phyloP scores from a whole-genome alignment of 78 protist species.

The Dictyostelium purpureum region DNA sequence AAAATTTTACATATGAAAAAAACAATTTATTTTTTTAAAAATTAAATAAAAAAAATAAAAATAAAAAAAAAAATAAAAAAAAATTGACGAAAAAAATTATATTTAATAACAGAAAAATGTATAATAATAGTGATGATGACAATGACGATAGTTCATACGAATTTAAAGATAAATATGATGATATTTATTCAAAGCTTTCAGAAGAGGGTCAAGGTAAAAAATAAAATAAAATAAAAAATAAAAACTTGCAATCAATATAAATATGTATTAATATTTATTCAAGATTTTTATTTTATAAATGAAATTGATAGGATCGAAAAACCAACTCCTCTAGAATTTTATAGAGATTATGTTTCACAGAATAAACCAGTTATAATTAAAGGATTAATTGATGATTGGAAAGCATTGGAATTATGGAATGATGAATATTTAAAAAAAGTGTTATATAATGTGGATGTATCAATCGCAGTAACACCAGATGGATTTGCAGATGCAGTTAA shows the following conservation, averaged over 20 bases:
- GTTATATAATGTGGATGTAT: conserved; percentile 36
- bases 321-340: conserved; percentile 77
- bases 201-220: conserved; percentile 32
- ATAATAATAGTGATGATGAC: conserved; percentile 5
- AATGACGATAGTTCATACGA: conserved; percentile 13
- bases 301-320: conserved; percentile 57
- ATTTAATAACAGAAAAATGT: neutral
- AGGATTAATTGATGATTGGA: conserved; percentile 50
- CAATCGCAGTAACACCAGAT: conserved; percentile 76
- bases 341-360: conserved; percentile 78
- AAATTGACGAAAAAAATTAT: neutral
- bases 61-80: neutral
- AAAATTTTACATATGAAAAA: too few species aligned
- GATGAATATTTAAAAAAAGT: conserved; percentile 32
- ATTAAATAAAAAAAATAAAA: neutral
- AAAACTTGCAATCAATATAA: neutral
- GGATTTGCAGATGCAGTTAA: conserved; percentile 81
- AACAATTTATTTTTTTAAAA: neutral
- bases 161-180: neutral
- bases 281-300: conserved; percentile 52
- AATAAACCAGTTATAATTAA: conserved; percentile 77
- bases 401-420: conserved; percentile 58
- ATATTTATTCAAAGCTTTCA: neutral
- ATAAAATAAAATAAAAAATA: neutral
- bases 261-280: neutral